Base-by-base conservation (phyloP, 371 early-diverging fungal species). In the Mucor velutinosus region DNA sequence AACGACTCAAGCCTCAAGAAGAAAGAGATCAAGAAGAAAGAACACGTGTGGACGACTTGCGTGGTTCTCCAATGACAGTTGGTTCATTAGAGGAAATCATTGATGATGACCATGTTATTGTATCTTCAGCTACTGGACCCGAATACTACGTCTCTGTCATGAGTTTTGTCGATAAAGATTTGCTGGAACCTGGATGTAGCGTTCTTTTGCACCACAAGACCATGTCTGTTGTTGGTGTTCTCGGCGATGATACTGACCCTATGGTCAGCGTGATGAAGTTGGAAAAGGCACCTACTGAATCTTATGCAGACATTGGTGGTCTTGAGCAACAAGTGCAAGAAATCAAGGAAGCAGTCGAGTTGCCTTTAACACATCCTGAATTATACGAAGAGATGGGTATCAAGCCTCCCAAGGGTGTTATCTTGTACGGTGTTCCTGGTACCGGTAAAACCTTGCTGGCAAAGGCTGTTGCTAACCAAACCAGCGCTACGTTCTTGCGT, bases 381-480 rank as follows among this genome's bases (percentile, higher is more conserved):
- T 80, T 99, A 60, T 99, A 98, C 78, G 98, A 99, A 83, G 98
- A 99, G 77, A 99, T 99, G 96, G 99, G 99, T 71, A 99, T 99
- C 69, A 95, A 94, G 71, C 99, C 99, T 33, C 99, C 99, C 19
- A 99, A 99, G 84, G 99, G 99, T 65, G 99, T 99, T 25, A 97
- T 99, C 77, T 82, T 99, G 30, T 99, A 99, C 78, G 99, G 99
- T 73, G 92, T 93, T 0, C 99, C 99, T 4, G 99, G 99, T 70
- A 99, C 99, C 7, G 99, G 97, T 74, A 99, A 99, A 80, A 99
- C 99, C 0, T 83, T 99, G 39, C 85, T 99, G 14, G 99, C 99
- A 23, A 99, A 99, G 81, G 99, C 99, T 19, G 99, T 99, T 1
- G 99, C 99, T 33, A 99, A 99, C 80, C 99, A 99, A 79, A 99